A percentile compares a stretch with the other conserved stretches of the same genome.
Conservation (phyloP, 352 stramenopile species). For the Salisapilia sapeloensis region DNA sequence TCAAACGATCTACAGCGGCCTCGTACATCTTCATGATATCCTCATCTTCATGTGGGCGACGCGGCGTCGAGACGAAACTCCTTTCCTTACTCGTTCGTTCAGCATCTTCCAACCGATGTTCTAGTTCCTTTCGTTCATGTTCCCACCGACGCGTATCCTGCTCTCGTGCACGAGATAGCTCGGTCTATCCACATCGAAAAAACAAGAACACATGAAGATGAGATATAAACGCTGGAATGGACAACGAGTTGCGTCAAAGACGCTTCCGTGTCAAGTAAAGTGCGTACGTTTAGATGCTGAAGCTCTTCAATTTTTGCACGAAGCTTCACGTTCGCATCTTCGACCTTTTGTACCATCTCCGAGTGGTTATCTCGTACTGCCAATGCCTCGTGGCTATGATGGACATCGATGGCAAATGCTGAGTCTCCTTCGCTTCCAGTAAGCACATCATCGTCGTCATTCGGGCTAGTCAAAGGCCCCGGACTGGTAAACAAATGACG, state of each 20-base stretch:
- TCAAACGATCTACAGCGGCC: conserved; percentile 22
- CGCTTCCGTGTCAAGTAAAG: background rate
- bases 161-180: conserved; percentile 36
- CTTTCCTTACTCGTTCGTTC: conserved; percentile 52
- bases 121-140: conserved; percentile 50
- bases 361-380: too few relatives aligned
- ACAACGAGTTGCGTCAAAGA: background rate
- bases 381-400: too few relatives aligned
- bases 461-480: conserved; percentile 13
- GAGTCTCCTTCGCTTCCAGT: conserved; percentile 35
- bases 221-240: background rate
- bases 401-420: too few relatives aligned
- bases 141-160: conserved; percentile 46
- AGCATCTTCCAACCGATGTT: conserved; percentile 34
- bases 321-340: conserved; percentile 31
- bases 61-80: too few relatives aligned
- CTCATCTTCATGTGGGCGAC: background rate
- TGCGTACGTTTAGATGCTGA: conserved; percentile 57
- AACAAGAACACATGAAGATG: conserved; percentile 1
- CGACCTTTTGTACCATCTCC: too few relatives aligned
- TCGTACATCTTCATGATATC: conserved; percentile 18
- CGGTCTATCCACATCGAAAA: conserved; percentile 13
- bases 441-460: conserved; percentile 45
- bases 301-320: conserved; percentile 47
- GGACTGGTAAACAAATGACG: conserved; percentile 40